Conservation (phyloP, 441 rosid genomes). For the Populus tomentosa region DNA sequence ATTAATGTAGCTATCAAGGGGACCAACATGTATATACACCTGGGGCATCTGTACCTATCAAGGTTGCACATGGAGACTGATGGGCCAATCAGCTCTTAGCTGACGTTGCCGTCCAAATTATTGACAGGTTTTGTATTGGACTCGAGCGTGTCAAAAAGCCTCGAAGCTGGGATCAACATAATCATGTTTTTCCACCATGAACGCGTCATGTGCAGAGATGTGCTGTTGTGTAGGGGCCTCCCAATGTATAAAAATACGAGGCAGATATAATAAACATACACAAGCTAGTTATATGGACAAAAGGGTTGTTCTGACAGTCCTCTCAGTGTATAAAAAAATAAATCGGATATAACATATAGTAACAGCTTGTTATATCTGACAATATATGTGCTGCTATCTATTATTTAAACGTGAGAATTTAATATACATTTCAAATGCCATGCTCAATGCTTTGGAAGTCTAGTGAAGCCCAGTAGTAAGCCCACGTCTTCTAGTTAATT, state of each 20-base stretch:
- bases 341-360: too few relatives aligned
- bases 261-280: background rate
- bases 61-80: background rate
- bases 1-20: background rate
- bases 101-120: background rate
- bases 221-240: too few relatives aligned
- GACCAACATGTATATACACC: background rate
- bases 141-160: background rate
- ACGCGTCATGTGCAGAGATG: background rate
- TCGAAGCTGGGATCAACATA: background rate
- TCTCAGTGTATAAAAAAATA: background rate
- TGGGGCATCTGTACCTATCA: background rate
- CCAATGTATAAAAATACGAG: background rate
- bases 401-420: too few relatives aligned
- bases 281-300: background rate
- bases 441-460: too few relatives aligned
- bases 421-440: background rate
- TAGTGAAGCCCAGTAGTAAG: too few relatives aligned
- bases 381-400: too few relatives aligned
- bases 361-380: background rate
- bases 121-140: background rate
- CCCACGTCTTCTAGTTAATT: too few relatives aligned
- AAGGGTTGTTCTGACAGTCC: background rate
- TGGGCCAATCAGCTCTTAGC: constrained; percentile 8
- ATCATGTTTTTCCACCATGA: background rate